Conservation (phyloP, 1,139 yeast genomes). For the Taphrina wiesneri region DNA sequence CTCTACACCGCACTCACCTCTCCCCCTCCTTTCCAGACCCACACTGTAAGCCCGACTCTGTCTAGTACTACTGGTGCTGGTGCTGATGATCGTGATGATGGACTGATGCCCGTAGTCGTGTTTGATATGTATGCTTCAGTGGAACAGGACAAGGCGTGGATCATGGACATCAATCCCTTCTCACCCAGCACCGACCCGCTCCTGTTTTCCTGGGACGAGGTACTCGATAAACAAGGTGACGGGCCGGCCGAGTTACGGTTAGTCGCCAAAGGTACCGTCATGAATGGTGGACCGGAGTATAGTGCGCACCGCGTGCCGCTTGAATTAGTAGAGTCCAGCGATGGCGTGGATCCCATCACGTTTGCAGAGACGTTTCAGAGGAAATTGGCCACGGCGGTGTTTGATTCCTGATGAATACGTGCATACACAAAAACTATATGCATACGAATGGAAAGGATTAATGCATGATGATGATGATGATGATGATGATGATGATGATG, state of each 20-base stretch:
- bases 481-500: background rate
- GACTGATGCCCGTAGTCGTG: slow-evolving; percentile 48
- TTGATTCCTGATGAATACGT: background rate
- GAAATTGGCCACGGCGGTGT: slow-evolving; percentile 36
- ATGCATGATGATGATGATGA: background rate
- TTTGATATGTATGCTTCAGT: slow-evolving; percentile 81
- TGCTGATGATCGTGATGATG: no score
- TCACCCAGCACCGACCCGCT: slow-evolving; percentile 72
- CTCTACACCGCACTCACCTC: slow-evolving; percentile 57
- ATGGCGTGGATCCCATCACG: slow-evolving; percentile 40
- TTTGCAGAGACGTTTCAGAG: slow-evolving; percentile 40
- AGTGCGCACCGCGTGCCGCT: slow-evolving; percentile 88
- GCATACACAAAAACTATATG: background rate
- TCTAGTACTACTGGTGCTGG: no score
- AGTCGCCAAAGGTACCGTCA: slow-evolving; percentile 56
- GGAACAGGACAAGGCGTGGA: slow-evolving; percentile 63
- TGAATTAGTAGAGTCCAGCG: slow-evolving; percentile 82
- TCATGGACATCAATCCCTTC: slow-evolving; percentile 86
- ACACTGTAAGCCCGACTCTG: slow-evolving; percentile 44
- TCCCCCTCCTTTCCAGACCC: slow-evolving; percentile 57
- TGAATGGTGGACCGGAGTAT: slow-evolving; percentile 74
- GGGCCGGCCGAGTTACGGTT: slow-evolving; percentile 57
- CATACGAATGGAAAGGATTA: background rate
- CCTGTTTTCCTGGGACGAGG: slow-evolving; percentile 81
- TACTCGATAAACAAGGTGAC: slow-evolving; percentile 45